Conservation (phyloP, 2,329 filamentous ascomycete genomes). For the Thermoascus crustaceus region DNA sequence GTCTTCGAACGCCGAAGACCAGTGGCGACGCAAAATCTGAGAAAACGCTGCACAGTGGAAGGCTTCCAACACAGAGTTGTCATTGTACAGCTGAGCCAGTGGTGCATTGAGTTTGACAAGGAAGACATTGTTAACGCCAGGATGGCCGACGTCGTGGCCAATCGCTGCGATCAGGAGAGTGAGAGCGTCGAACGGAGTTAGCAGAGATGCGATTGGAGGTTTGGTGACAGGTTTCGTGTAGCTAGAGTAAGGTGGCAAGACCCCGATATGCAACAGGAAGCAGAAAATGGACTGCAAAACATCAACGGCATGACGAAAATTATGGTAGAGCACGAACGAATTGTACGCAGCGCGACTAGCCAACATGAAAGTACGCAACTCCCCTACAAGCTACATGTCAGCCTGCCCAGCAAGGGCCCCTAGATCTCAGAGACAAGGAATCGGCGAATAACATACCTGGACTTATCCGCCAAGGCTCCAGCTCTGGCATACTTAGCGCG, state of each 20-base stretch:
- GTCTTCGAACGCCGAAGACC: slow-evolving; percentile 75
- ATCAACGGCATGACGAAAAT: slow-evolving; percentile 94
- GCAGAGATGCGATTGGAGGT: slow-evolving; percentile 64
- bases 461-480: slow-evolving; percentile 72
- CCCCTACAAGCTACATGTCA: slow-evolving; percentile 48
- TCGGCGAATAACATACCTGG: slow-evolving; percentile 50
- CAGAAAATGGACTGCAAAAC: slow-evolving; percentile 89
- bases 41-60: slow-evolving; percentile 97
- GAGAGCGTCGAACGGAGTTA: slow-evolving; percentile 81
- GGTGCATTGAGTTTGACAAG: slow-evolving; percentile 86
- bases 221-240: slow-evolving; percentile 24
- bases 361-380: slow-evolving; percentile 76
- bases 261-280: slow-evolving; percentile 75
- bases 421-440: not conserved
- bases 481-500: slow-evolving; percentile 69
- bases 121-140: slow-evolving; percentile 96
- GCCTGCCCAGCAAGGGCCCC: not conserved
- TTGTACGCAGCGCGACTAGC: slow-evolving; percentile 94
- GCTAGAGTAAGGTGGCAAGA: slow-evolving; percentile 59
- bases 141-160: slow-evolving; percentile 94
- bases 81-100: slow-evolving; percentile 90
- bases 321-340: slow-evolving; percentile 92
- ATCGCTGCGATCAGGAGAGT: slow-evolving; percentile 92
- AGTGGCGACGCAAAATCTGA: slow-evolving; percentile 86
- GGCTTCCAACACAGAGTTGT: slow-evolving; percentile 90